Conservation (phyloP, 2,329 filamentous ascomycete species). For the Fusarium heterosporum region DNA sequence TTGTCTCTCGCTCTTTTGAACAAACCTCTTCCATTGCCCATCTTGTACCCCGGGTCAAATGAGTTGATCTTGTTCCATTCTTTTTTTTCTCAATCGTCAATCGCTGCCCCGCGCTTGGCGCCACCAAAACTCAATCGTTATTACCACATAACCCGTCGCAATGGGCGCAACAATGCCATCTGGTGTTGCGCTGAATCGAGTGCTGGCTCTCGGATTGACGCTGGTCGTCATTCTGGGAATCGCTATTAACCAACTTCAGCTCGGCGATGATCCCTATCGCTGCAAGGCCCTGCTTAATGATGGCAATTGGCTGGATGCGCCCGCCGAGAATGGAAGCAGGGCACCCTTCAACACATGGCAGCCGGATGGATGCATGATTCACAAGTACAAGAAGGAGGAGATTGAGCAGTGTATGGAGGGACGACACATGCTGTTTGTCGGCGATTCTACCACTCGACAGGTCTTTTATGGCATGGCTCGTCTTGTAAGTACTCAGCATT, state of each 20-base stretch:
- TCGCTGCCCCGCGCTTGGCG: constrained; percentile 21
- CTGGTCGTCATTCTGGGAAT: constrained; percentile 42
- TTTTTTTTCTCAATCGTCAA: constrained; percentile 5
- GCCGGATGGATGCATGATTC: constrained; percentile 68
- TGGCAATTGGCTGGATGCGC: constrained; percentile 61
- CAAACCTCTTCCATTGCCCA: constrained; percentile 3
- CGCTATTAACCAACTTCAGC: constrained; percentile 30
- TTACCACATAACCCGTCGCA: neutral
- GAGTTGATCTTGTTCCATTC: neutral
- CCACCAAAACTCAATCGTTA: constrained; percentile 15
- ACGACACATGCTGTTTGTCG: constrained; percentile 66
- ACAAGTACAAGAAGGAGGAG: constrained; percentile 64
- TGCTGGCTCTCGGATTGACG: constrained; percentile 36
- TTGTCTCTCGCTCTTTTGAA: constrained; percentile 11
- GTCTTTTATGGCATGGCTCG: constrained; percentile 65
- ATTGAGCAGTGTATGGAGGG: constrained; percentile 64
- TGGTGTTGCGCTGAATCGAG: constrained; percentile 32
- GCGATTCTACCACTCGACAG: constrained; percentile 69
- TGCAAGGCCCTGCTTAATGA: constrained; percentile 63
- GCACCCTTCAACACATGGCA: constrained; percentile 64
- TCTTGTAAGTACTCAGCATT: constrained; percentile 39
- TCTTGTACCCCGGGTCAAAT: neutral
- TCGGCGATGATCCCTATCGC: constrained; percentile 60
- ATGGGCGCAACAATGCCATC: constrained; percentile 29
- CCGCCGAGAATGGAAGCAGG: constrained; percentile 46